These are phyloP conservation scores for Suillus subluteus DNA, from an alignment of 768 basidiomycete species.

Conservation along the genomic window DNA sequence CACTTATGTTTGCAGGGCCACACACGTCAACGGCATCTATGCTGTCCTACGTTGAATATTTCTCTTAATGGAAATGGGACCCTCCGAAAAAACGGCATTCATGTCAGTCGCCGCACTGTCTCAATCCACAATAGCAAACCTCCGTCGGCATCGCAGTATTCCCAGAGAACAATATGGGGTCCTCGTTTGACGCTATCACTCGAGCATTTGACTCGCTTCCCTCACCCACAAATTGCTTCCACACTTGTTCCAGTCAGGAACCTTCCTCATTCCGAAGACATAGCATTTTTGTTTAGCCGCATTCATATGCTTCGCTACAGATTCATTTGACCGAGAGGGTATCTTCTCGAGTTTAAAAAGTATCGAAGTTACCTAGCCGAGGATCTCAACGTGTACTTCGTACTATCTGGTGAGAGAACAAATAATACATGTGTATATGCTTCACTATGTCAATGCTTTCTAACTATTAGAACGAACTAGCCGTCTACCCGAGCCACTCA, in stretches of 20 bases:
- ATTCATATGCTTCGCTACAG: background rate
- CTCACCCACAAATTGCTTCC: background rate
- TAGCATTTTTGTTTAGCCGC: background rate
- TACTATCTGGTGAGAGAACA: background rate
- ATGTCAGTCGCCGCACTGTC: slow-evolving; percentile 21
- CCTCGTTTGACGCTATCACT: slow-evolving; percentile 85
- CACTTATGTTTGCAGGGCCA: slow-evolving; percentile 97
- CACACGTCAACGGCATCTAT: slow-evolving; percentile 41
- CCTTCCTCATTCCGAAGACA: background rate
- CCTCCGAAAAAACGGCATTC: slow-evolving; percentile 17
- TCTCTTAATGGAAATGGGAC: slow-evolving; percentile 3
- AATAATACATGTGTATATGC: background rate
- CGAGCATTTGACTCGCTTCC: slow-evolving; percentile 35
- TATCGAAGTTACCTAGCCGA: background rate
- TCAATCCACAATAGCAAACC: slow-evolving; percentile 54
- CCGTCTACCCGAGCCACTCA: background rate
- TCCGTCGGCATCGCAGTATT: slow-evolving; percentile 88
- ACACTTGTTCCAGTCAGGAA: background rate
- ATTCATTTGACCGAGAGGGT: background rate
- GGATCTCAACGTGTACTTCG: background rate
- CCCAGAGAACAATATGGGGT: slow-evolving; percentile 86
- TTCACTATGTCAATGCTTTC: background rate
- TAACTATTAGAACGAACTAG: background rate
- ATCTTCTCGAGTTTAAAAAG: background rate
- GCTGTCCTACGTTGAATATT: background rate